A percentile compares a stretch with the other conserved stretches of the same genome.
Evolutionary conservation across 768 basidiomycete species (phyloP).

Genomic region (Leccinum barrowsii): DNA sequence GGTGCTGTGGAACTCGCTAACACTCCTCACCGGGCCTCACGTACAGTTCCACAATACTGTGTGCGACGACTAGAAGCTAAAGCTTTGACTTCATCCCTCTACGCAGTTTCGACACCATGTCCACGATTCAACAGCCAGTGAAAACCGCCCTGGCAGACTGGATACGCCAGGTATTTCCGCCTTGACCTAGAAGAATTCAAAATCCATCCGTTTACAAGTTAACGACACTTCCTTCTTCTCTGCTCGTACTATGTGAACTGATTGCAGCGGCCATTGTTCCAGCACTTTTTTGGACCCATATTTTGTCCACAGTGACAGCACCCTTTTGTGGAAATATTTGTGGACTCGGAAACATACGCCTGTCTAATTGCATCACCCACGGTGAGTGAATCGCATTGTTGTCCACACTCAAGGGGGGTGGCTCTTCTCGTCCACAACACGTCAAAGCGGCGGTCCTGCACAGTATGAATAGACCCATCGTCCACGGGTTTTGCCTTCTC

Average conservation of each 20-base stretch:
- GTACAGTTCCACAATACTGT: not conserved
- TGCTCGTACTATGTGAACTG: not conserved
- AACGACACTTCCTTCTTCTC: not conserved
- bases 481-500: not conserved
- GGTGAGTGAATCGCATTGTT: conserved; percentile 10
- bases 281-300: not conserved
- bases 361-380: not conserved
- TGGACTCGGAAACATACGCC: not conserved
- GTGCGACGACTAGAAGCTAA: no score
- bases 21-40: no score
- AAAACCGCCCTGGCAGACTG: no score
- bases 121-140: no score
- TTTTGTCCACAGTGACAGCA: conserved; percentile 2
- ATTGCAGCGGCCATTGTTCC: not conserved
- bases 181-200: not conserved
- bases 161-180: no score
- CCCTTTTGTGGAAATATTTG: not conserved
- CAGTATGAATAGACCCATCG: conserved; percentile 12
- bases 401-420: not conserved
- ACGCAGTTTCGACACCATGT: not conserved
- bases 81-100: not conserved
- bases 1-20: not conserved
- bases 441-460: conserved; percentile 3
- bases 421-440: conserved; percentile 4
- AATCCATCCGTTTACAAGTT: not conserved